Conservation (phyloP, 495 filamentous ascomycete genomes). For the Annulohypoxylon bovei region DNA sequence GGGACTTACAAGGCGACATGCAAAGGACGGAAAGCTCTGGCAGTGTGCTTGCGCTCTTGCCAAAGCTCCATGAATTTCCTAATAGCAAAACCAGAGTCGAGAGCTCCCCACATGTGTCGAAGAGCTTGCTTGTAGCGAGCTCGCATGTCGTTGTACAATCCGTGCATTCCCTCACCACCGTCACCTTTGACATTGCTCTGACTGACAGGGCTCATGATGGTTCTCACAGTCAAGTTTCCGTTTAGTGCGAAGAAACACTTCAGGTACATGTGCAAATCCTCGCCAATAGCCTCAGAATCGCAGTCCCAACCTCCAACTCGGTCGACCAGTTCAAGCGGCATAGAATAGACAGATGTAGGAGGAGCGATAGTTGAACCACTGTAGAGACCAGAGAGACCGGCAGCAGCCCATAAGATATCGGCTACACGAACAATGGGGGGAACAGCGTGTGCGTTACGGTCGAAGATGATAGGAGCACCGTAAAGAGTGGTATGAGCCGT, state of each 20-base stretch:
- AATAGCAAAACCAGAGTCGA: slow-evolving; percentile 71
- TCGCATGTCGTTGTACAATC: slow-evolving; percentile 60
- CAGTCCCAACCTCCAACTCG: slow-evolving; percentile 73
- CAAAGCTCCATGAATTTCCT: slow-evolving; percentile 59
- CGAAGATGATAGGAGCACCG: slow-evolving; percentile 75
- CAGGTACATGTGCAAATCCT: slow-evolving; percentile 78
- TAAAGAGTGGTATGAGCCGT: slow-evolving; percentile 69
- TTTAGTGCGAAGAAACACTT: slow-evolving; percentile 78
- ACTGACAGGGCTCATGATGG: slow-evolving; percentile 69
- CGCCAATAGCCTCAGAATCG: slow-evolving; percentile 72
- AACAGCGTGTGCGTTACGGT: slow-evolving; percentile 73
- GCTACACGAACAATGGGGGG: slow-evolving; percentile 73
- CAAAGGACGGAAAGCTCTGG: slow-evolving; percentile 61
- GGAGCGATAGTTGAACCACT: slow-evolving; percentile 66
- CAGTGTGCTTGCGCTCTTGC: slow-evolving; percentile 60
- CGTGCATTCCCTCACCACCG: slow-evolving; percentile 58
- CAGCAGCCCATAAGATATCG: slow-evolving; percentile 73
- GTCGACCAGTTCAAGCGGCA: slow-evolving; percentile 69
- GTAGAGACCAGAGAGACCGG: slow-evolving; percentile 73
- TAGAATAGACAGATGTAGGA: slow-evolving; percentile 75
- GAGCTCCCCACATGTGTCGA: slow-evolving; percentile 77
- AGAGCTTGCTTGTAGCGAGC: slow-evolving; percentile 73
- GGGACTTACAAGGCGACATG: slow-evolving; percentile 55
- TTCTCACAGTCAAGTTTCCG: slow-evolving; percentile 65
- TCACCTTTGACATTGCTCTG: slow-evolving; percentile 73